Conservation (phyloP, 2,329 filamentous ascomycete species). For the Scytalidium lignicola region DNA sequence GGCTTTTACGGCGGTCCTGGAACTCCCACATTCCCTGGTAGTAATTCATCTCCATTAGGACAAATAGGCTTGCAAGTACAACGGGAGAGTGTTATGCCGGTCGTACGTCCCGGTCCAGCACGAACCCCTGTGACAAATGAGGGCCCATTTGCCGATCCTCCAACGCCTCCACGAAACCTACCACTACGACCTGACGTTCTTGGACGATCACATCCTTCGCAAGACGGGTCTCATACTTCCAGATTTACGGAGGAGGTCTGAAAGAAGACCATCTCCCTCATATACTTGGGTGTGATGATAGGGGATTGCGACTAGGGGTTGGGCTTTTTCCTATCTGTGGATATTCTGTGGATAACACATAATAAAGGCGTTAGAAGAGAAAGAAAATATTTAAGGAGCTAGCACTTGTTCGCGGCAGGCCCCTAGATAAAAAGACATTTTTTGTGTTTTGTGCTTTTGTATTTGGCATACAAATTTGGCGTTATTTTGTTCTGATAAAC, state of each 20-base stretch:
- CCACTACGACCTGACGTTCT: conserved; percentile 26
- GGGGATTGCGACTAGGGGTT: not conserved
- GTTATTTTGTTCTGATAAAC: not conserved
- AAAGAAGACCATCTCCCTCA: conserved; percentile 16
- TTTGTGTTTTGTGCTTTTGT: too few relatives aligned
- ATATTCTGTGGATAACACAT: not conserved
- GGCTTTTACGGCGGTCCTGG: conserved; percentile 32
- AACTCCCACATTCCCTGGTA: conserved; percentile 6
- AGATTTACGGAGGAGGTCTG: conserved; percentile 41
- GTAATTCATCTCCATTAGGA: conserved; percentile 13
- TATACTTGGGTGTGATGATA: not conserved
- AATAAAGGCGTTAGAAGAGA: not conserved
- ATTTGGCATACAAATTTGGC: too few relatives aligned
- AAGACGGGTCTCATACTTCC: conserved; percentile 39
- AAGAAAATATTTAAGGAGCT: too few relatives aligned
- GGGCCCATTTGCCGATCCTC: conserved; percentile 40
- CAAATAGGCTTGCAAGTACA: not conserved
- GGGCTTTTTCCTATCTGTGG: not conserved
- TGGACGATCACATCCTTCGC: conserved; percentile 37
- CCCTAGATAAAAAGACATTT: too few relatives aligned
- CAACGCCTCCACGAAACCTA: conserved; percentile 12
- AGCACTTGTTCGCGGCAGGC: too few relatives aligned
- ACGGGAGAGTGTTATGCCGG: conserved; percentile 51
- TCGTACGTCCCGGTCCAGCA: conserved; percentile 60
- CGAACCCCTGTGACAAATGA: conserved; percentile 55